These are phyloP conservation scores for Tylopilus plumbeoviolaceoides DNA, from an alignment of 768 basidiomycete species.

Conservation along the genomic window DNA sequence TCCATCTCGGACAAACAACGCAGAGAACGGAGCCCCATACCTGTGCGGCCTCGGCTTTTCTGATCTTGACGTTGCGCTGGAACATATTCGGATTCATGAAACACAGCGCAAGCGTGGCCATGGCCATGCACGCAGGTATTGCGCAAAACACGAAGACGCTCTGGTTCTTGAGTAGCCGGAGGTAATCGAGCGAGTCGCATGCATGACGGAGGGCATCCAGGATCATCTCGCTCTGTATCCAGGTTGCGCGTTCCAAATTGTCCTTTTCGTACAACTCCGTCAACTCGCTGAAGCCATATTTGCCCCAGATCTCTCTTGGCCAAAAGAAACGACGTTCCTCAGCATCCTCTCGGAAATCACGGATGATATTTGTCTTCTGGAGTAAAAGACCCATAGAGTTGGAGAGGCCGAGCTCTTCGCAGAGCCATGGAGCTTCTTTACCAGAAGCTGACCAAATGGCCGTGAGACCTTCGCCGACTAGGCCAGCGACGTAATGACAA, in stretches of 20 bases:
- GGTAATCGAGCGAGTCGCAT: conserved; percentile 85
- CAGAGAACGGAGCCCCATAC: conserved; percentile 40
- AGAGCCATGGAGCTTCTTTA: conserved; percentile 74
- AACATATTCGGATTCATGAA: conserved; percentile 93
- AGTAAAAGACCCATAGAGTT: conserved; percentile 95
- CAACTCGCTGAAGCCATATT: conserved; percentile 70
- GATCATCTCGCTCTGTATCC: conserved; percentile 85
- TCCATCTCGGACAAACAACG: not conserved
- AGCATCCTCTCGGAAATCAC: conserved; percentile 90
- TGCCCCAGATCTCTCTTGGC: conserved; percentile 90
- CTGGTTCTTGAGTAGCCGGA: conserved; percentile 83
- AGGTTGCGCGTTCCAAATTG: conserved; percentile 62
- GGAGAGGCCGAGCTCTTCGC: conserved; percentile 77
- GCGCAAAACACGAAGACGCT: conserved; percentile 95
- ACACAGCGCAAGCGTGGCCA: conserved; percentile 87
- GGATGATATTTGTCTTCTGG: conserved; percentile 98
- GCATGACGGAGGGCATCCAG: conserved; percentile 84
- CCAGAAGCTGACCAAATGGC: conserved; percentile 82
- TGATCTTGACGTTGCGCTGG: conserved; percentile 88
- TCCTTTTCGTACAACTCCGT: conserved; percentile 59
- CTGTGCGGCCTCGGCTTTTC: conserved; percentile 82
- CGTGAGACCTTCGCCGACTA: conserved; percentile 94
- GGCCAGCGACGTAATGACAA: conserved; percentile 97
- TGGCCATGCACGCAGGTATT: conserved; percentile 91
- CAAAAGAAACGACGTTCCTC: conserved; percentile 87